Percentiles rank a stretch among this genome's conserved stretches.
Evolutionary conservation across 768 basidiomycete genomes (phyloP).

Genomic region (Albatrellus ellisii): DNA sequence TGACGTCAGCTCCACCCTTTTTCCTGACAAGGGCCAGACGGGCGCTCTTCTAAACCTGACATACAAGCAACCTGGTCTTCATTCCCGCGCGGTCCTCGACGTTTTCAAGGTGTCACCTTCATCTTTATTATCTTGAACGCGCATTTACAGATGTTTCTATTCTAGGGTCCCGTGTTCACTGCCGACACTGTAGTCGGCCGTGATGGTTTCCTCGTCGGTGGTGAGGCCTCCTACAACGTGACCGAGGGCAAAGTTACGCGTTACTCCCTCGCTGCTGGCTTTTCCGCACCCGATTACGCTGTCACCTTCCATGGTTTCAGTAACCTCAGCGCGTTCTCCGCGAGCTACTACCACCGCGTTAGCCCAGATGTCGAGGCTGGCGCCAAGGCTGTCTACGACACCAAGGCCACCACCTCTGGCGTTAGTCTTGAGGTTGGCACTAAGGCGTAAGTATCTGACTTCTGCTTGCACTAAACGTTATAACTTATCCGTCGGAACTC

Average conservation of each 20-base stretch:
- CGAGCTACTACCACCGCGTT: constrained; percentile 98
- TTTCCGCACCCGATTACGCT: constrained; percentile 92
- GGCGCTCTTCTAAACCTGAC: constrained; percentile 67
- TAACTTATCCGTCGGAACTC: neutral
- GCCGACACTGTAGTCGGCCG: constrained; percentile 92
- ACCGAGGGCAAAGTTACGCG: constrained; percentile 84
- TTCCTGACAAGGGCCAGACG: constrained; percentile 82
- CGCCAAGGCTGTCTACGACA: constrained; percentile 93
- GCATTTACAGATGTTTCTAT: constrained; percentile 19
- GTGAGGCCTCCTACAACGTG: constrained; percentile 94
- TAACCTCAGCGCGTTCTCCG: constrained; percentile 88
- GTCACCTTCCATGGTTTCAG: constrained; percentile 89
- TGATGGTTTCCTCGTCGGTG: constrained; percentile 95
- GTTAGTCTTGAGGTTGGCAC: constrained; percentile 91
- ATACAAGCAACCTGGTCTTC: constrained; percentile 95
- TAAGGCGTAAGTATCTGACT: constrained; percentile 58
- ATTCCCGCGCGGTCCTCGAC: constrained; percentile 84
- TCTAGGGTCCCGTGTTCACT: constrained; percentile 91
- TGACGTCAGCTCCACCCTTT: constrained; percentile 71
- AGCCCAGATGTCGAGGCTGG: constrained; percentile 85
- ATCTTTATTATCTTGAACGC: neutral
- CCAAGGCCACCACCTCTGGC: constrained; percentile 76
- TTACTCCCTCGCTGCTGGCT: constrained; percentile 87
- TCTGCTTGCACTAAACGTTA: neutral
- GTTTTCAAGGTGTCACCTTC: constrained; percentile 74